Conservation (phyloP, 1,139 yeast genomes). For the Candida sp. region DNA sequence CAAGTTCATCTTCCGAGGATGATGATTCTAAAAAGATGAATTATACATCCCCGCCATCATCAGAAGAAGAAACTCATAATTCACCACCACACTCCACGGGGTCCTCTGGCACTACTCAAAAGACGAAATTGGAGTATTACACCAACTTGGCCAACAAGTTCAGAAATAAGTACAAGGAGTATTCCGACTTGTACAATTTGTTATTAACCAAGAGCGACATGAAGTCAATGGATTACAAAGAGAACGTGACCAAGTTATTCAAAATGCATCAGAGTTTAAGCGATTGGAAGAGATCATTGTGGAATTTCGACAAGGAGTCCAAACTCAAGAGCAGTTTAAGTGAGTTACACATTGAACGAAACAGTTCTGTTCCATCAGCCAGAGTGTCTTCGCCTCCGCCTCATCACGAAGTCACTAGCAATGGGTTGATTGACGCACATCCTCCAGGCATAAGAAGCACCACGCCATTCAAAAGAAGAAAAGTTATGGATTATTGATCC, state of each 20-base stretch:
- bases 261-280: conserved; percentile 39
- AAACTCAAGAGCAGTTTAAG: conserved; percentile 33
- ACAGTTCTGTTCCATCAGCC: not conserved
- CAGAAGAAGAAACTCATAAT: conserved; percentile 20
- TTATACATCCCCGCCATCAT: conserved; percentile 35
- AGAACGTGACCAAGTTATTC: conserved; percentile 30
- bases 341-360: conserved; percentile 3
- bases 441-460: not conserved
- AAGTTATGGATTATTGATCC: conserved; percentile 7
- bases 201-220: conserved; percentile 18
- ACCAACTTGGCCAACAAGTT: conserved; percentile 39
- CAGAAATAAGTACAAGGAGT: conserved; percentile 41
- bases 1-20: conserved; percentile 20
- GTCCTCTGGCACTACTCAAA: not conserved
- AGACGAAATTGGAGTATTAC: conserved; percentile 22
- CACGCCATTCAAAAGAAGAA: conserved; percentile 7
- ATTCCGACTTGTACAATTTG: conserved; percentile 33
- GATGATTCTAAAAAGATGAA: conserved; percentile 19
- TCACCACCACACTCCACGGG: not conserved
- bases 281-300: conserved; percentile 38
- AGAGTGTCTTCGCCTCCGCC: not conserved
- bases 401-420: not conserved
- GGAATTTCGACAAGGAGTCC: conserved; percentile 39
- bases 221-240: conserved; percentile 14
- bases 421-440: not conserved